Base-by-base conservation (phyloP, 2,329 filamentous ascomycete species). In the Ceratocystis albifundus region DNA sequence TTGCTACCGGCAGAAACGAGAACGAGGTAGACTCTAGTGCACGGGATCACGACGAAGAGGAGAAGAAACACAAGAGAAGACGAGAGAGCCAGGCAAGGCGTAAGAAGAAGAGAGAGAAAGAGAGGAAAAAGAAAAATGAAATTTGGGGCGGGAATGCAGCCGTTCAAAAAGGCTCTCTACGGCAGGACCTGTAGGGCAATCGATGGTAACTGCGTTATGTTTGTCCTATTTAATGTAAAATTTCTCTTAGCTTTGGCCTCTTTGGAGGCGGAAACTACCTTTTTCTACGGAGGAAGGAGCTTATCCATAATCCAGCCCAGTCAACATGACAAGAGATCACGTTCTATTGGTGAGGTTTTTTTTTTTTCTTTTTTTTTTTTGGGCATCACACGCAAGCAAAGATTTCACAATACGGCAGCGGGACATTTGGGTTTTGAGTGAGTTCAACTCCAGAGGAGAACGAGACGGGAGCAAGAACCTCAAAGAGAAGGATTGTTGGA, bases 11-110 rank as follows among this genome's bases (percentile, higher is more conserved):
- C 1, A 41, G 36, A 41, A 41, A 41, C 10, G 10, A 41, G 10
- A 41, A 41, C 10, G 10, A 41, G 10, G 36, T 15, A 3, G 3
- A 12, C 36, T 41, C 10, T 4, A 41, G 12, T 41, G 36, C 4
- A 41, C 36, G 15, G 12, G 36, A 41, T 15, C 36, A 12, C 10
- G 12, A 41, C 36, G 12, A 41, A 15, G 10, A 15, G 10, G 36
- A 4, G 36, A 41, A 41, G 20, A 20, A 48, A 48, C 5, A 4
- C 46, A n/a, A 5, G 12, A 15, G 15, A 46, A 46, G 12, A 46
- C 10, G n/a, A 59, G n/a, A 36, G 41, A 32, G 25, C 20, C 30
- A 46, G 62, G 64, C 44, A 62, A 45, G 41, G 66, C 66, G 46
- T 32, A 12, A 50, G 4, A 32, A 50, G 46, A 25, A 20, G 28